Evolutionary conservation across 2,329 filamentous ascomycete species (phyloP).

Genomic region (Myriangium duriaei): DNA sequence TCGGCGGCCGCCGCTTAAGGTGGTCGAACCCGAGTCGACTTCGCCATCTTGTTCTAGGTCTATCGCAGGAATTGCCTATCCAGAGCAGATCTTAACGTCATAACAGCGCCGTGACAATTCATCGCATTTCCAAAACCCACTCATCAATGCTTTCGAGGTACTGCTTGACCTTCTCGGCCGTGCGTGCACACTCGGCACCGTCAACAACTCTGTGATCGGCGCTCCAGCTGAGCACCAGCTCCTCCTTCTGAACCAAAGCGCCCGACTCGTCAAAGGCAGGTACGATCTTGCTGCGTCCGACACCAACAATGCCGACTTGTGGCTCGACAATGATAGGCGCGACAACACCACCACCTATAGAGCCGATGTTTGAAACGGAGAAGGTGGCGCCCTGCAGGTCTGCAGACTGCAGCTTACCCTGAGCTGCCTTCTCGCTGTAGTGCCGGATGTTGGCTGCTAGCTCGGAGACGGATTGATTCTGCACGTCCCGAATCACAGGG

Average conservation of each 20-base stretch:
- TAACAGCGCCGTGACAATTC: constrained; percentile 7
- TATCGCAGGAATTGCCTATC: too few relatives aligned
- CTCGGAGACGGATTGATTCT: constrained; percentile 59
- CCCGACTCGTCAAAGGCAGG: constrained; percentile 56
- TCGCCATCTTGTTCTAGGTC: too few relatives aligned
- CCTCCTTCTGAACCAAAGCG: constrained; percentile 58
- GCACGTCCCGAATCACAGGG: constrained; percentile 79
- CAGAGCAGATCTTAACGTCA: too few relatives aligned
- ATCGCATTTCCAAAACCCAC: constrained; percentile 76
- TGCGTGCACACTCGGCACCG: constrained; percentile 85
- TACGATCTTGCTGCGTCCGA: constrained; percentile 68
- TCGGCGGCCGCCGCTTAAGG: too few relatives aligned
- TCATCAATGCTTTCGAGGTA: constrained; percentile 74
- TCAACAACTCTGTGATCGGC: constrained; percentile 91
- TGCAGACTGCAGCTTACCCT: constrained; percentile 59
- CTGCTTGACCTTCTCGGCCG: constrained; percentile 65
- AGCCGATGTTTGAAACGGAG: constrained; percentile 93
- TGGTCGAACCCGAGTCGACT: too few relatives aligned
- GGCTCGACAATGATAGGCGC: constrained; percentile 81
- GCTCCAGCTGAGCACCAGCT: constrained; percentile 90
- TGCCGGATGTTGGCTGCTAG: constrained; percentile 66
- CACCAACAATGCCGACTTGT: constrained; percentile 82
- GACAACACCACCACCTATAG: constrained; percentile 83
- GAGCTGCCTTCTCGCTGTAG: constrained; percentile 58
- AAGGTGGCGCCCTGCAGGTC: constrained; percentile 84